Conservation (phyloP, 371 early-diverging fungal species). For the Rhizopus microsporus region DNA sequence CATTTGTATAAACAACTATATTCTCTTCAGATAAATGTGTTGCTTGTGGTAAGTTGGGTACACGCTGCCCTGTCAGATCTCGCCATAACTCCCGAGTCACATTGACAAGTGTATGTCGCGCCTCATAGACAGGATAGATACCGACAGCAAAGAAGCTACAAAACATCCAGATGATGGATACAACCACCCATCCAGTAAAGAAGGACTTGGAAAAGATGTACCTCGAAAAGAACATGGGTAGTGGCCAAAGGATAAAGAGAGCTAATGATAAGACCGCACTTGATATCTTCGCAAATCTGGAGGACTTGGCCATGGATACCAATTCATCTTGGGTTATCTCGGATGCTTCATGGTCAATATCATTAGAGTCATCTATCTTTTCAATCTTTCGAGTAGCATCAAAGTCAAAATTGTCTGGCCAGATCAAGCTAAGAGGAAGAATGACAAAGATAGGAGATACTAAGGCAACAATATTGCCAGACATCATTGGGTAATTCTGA, state of each 20-base stretch:
- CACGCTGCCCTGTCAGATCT: conserved; percentile 40
- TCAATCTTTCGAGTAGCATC: conserved; percentile 50
- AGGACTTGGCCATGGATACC: conserved; percentile 28
- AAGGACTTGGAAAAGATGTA: conserved; percentile 66
- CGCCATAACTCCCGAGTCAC: conserved; percentile 44
- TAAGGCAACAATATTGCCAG: conserved; percentile 62
- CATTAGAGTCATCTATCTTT: conserved; percentile 46
- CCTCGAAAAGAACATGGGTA: conserved; percentile 65
- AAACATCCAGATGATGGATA: conserved; percentile 66
- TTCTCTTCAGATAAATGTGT: conserved; percentile 25
- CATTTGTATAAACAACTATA: conserved; percentile 16
- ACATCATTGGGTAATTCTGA: conserved; percentile 70
- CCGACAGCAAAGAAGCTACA: conserved; percentile 56
- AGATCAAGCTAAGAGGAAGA: conserved; percentile 34
- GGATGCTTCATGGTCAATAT: conserved; percentile 10
- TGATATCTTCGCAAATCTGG: conserved; percentile 33
- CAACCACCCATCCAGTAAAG: conserved; percentile 70
- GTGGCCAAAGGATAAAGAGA: conserved; percentile 66
- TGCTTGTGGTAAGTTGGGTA: conserved; percentile 18
- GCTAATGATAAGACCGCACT: conserved; percentile 53
- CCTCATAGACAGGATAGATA: conserved; percentile 62
- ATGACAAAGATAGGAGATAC: conserved; percentile 30
- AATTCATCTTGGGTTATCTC: conserved; percentile 26
- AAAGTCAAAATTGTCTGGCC: conserved; percentile 67
- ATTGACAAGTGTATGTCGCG: conserved; percentile 42